phyloP scores from a whole-genome alignment of 176 grass and related monocot species.

The Lolium rigidum region DNA sequence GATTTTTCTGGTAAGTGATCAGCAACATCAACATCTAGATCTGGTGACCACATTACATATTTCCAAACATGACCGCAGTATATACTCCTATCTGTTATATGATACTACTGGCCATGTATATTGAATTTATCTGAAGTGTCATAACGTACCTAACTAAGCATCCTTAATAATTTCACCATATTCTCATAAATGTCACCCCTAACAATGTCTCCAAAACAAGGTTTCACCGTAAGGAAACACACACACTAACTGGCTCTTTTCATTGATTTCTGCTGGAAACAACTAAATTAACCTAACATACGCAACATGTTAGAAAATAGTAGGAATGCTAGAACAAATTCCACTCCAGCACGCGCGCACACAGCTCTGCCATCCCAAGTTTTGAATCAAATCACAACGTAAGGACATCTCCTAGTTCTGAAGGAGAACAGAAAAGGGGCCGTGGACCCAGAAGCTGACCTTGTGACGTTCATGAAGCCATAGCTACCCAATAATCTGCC shows the following conservation, averaged over 20 bases:
- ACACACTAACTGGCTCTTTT: not conserved
- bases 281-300: slow-evolving; percentile 21
- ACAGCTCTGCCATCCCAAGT: not conserved
- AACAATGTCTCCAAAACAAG: not conserved
- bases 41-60: not conserved
- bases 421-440: not conserved
- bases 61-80: not conserved
- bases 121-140: slow-evolving; percentile 9
- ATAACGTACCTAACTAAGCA: not conserved
- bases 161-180: not conserved
- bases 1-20: not conserved
- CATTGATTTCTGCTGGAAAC: slow-evolving; percentile 25
- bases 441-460: slow-evolving; percentile 44
- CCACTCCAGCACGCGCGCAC: not conserved
- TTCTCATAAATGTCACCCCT: not conserved
- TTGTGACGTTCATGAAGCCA: slow-evolving; percentile 95
- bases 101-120: slow-evolving; percentile 13
- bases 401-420: not conserved
- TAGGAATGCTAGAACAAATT: not conserved
- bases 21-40: not conserved
- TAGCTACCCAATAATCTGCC: slow-evolving; percentile 79
- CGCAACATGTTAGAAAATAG: not conserved
- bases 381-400: not conserved
- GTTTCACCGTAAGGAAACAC: not conserved
- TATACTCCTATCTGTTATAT: not conserved